phyloP scores from a whole-genome alignment of 2,329 filamentous ascomycete genomes.

The Cercospora zeae-maydis region DNA sequence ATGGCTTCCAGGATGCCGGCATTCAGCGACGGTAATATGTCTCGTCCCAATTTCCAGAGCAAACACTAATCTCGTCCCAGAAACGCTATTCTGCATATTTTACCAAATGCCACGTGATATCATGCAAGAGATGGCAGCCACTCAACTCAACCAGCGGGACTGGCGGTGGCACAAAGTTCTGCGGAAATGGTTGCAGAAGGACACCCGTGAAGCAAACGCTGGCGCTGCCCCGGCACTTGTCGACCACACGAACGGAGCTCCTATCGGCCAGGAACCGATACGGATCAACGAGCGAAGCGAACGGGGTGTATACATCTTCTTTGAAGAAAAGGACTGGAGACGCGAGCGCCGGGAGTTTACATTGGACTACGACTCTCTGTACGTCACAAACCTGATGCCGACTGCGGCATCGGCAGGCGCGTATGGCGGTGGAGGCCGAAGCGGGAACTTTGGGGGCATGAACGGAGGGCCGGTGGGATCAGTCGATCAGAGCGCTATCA shows the following conservation, averaged over 20 bases:
- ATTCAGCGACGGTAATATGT: slow-evolving; percentile 35
- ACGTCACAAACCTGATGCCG: background rate
- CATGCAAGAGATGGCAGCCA: slow-evolving; percentile 62
- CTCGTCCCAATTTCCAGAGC: background rate
- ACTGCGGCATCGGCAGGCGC: background rate
- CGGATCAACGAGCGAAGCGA: slow-evolving; percentile 48
- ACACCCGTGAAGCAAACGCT: slow-evolving; percentile 39
- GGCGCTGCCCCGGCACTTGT: slow-evolving; percentile 32
- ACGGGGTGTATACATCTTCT: slow-evolving; percentile 54
- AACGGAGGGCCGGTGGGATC: slow-evolving; percentile 6
- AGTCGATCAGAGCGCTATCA: slow-evolving; percentile 6
- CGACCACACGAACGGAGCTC: slow-evolving; percentile 30
- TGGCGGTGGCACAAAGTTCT: slow-evolving; percentile 56
- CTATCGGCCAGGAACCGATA: slow-evolving; percentile 37
- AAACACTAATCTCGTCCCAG: slow-evolving; percentile 40
- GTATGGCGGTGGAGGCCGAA: background rate
- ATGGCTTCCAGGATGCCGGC: slow-evolving; percentile 43
- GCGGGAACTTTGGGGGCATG: slow-evolving; percentile 3
- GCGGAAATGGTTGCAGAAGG: slow-evolving; percentile 55
- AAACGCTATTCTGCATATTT: slow-evolving; percentile 68
- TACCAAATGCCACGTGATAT: slow-evolving; percentile 65
- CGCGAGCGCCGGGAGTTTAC: slow-evolving; percentile 52
- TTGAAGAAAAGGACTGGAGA: slow-evolving; percentile 52
- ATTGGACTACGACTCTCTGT: slow-evolving; percentile 46
- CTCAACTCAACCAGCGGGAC: slow-evolving; percentile 54